Evolutionary conservation across 257 asterid species (phyloP).

Genomic region (Nicotiana noctiflora): DNA sequence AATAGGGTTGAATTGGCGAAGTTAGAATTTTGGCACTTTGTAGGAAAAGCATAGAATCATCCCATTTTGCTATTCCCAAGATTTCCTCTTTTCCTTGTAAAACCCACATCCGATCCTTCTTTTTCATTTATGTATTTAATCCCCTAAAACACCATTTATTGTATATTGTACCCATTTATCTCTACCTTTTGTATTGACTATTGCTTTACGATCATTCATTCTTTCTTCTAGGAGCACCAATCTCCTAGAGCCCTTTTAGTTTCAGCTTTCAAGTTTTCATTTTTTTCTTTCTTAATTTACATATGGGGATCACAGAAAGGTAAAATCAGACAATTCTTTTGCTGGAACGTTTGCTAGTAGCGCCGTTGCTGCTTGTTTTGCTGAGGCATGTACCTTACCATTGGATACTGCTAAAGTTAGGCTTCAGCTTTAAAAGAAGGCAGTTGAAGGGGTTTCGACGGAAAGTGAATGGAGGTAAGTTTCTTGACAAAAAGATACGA

Average conservation of each 20-base stretch:
- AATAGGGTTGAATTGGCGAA: no score
- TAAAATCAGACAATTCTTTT: constrained; percentile 69
- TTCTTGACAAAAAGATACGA: no score
- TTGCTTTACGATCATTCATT: not conserved
- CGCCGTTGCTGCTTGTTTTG: constrained; percentile 93
- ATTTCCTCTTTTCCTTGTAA: not conserved
- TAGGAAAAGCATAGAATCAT: not conserved
- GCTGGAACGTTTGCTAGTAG: constrained; percentile 79
- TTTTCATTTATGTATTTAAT: not conserved
- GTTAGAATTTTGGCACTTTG: no score
- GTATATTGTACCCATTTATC: not conserved
- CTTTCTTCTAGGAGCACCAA: no score
- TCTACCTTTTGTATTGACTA: not conserved
- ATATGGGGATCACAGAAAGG: constrained; percentile 61
- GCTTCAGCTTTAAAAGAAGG: constrained; percentile 90
- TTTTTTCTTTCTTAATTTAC: not conserved
- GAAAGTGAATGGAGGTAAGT: no score
- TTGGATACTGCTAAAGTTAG: constrained; percentile 97
- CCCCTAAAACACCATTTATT: not conserved
- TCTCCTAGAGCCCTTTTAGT: not conserved
- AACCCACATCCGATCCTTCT: not conserved
- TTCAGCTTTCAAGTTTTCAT: not conserved
- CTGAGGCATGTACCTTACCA: constrained; percentile 90
- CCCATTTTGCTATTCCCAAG: not conserved
- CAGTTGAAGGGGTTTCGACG: constrained; percentile 67